Base-by-base conservation (phyloP, 2,329 filamentous ascomycete genomes). In the Colletotrichum sp. region DNA sequence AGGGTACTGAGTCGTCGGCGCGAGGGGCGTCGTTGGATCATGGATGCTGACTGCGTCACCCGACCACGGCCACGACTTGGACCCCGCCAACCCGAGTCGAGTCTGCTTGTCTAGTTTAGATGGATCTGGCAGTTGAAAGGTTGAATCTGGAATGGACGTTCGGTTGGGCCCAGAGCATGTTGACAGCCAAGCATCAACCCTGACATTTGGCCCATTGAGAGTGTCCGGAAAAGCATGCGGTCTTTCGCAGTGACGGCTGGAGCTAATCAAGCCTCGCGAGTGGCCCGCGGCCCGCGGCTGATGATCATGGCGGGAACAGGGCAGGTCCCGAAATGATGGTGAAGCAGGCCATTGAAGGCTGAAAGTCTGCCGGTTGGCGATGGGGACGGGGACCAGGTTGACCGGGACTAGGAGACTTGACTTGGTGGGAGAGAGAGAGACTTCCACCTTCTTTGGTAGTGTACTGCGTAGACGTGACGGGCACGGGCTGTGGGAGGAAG, bases 281-380 rank as follows among this genome's bases (percentile, higher is more conserved):
- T 75, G 73, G 56, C 70, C 73, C 56, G 70, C 70, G 73, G 70
- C 38, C 73, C 73, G 70, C 64, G 70, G 43, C 73, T 75, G 73
- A 73, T 65, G 70, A 75, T 75, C 73, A 75, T 75, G 73, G 70
- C 43, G 64, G 62, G 62, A 70, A 75, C 56, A 75, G 64, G 73
- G 64, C 70, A 58, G 38, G 26, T 28, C 60, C 55, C 58, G 56
- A 64, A 68, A 64, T 75, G 43, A 75, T 75, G 73, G 73, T 75
- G 73, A 75, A 73, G 73, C 73, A 73, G 24, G 43, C 70, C 73
- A 68, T 26, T 56, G 43, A 67, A 70, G 56, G 32, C 66, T 48
- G 64, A 52, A 52, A 52, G 43, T 52, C 18, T 55, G 61, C 26
- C 18, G 8, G 48, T 70, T 66, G 72, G 61, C 61, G 43, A 52